Conservation (phyloP, 352 stramenopile species). For the Globisporangium perplexum region DNA sequence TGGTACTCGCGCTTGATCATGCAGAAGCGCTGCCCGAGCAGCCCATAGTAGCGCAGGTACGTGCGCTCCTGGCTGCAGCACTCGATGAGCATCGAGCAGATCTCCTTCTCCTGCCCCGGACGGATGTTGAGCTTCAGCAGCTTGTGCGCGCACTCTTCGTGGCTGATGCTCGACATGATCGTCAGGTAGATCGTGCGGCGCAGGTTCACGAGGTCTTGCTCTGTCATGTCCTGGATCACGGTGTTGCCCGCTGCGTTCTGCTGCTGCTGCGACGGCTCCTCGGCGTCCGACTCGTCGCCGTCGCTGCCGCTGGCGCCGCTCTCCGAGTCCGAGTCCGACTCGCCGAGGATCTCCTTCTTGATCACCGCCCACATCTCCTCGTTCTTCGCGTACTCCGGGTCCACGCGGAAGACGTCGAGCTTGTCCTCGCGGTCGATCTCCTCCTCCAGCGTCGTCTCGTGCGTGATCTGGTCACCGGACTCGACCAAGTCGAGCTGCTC, state of each 20-base stretch:
- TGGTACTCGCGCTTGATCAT: conserved; percentile 95
- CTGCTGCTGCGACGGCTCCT: conserved; percentile 35
- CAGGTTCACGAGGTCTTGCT: conserved; percentile 97
- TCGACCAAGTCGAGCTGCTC: conserved; percentile 97
- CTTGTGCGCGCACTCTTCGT: conserved; percentile 99
- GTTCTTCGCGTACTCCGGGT: conserved; percentile 95
- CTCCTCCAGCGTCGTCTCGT: conserved; percentile 96
- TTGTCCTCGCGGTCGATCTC: conserved; percentile 94
- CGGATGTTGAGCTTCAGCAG: conserved; percentile 97
- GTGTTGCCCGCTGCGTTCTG: conserved; percentile 10
- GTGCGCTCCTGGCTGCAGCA: conserved; percentile 98
- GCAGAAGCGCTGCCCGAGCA: conserved; percentile 97
- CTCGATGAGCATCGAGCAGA: conserved; percentile 99
- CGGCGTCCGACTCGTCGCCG: conserved; percentile 48
- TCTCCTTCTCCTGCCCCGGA: conserved; percentile 93
- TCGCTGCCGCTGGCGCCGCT: conserved; percentile 28
- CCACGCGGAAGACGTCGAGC: conserved; percentile 95
- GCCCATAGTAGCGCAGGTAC: conserved; percentile 96
- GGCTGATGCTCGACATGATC: conserved; percentile 98
- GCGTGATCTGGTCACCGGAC: conserved; percentile 98
- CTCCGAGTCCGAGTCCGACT: conserved; percentile 83
- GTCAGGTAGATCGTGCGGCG: conserved; percentile 98
- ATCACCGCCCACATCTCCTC: conserved; percentile 96
- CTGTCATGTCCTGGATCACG: conserved; percentile 95
- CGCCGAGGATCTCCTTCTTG: conserved; percentile 95